These are phyloP conservation scores for Gracilaria domingensis DNA, from an alignment of 23 red algal genomes.

Conservation along the genomic window DNA sequence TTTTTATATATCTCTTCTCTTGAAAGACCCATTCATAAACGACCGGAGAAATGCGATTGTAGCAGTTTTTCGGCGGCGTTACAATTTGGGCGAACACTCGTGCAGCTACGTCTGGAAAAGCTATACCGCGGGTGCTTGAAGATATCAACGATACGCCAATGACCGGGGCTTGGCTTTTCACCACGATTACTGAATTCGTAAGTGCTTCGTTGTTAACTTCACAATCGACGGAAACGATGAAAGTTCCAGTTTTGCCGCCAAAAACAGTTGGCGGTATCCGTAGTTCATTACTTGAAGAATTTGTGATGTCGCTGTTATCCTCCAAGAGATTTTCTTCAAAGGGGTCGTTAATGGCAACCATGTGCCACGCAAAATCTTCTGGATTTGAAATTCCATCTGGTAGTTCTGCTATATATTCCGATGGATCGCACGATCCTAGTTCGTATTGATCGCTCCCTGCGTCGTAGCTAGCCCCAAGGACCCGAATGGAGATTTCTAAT, in stretches of 20 bases:
- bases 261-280: constrained; percentile 49
- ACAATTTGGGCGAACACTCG: constrained; percentile 49
- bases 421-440: constrained; percentile 56
- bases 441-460: constrained; percentile 13
- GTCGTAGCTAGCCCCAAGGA: constrained; percentile 65
- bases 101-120: constrained; percentile 50
- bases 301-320: background rate
- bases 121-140: constrained; percentile 23
- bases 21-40: constrained; percentile 52
- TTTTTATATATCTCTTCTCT: constrained; percentile 4
- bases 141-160: constrained; percentile 57
- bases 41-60: constrained; percentile 38
- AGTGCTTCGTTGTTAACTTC: constrained; percentile 50
- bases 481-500: constrained; percentile 11
- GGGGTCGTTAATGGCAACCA: constrained; percentile 1
- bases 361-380: constrained; percentile 46
- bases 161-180: constrained; percentile 40
- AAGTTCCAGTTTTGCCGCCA: constrained; percentile 30
- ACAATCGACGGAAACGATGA: constrained; percentile 30
- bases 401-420: constrained; percentile 50
- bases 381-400: constrained; percentile 46
- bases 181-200: constrained; percentile 15
- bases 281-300: constrained; percentile 1
- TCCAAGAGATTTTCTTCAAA: constrained; percentile 17
- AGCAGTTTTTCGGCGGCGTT: constrained; percentile 45